Evolutionary conservation across 441 rosid genomes (phyloP), one percentile per base, ranked within the genome.

Genomic region (Pelargonium australe): DNA sequence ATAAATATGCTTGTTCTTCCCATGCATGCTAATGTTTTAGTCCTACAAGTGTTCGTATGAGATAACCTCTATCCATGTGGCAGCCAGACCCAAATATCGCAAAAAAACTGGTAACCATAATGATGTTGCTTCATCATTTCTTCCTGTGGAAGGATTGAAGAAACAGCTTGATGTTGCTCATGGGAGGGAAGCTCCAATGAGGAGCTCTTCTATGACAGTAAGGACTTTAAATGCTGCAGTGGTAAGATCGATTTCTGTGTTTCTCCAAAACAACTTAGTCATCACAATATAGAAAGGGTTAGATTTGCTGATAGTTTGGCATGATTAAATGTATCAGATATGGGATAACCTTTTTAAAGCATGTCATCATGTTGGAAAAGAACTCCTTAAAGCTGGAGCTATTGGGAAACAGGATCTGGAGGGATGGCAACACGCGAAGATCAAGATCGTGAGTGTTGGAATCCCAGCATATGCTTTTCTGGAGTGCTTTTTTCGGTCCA

Each of bases 11-110:
- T 28, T 2, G 34, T 28, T 0, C 34, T 28, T 28, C 4, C 34
- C 34, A 28, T 28, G 34, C 34, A 28, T 28, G 34, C 34, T 28
- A 28, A 28, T 28, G 34, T 28, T 28, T 28, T 28, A 28, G 34
- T 28, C 34, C 34, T 28, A 28, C 1, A 28, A 28, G 34, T 28
- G 34, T 28, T 28, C 34, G 34, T 28, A 28, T 28, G 34, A 28
- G 34, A 2, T 76, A 16, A 55, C 13, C 45, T 68, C 63, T 75
- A 23, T 34, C 69, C 44, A 9, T 71, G 40, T 58, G 72, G 53
- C 66, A 76, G 53, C 19, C 64, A 71, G 79, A 51, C 79, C 79
- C 49, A 71, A 57, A 71, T 76, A 76, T 45, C 75, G 58, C 19
- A 1, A 3, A 51, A 51, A 51, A n/a, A 51, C 58, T n/a, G 19